Evolutionary conservation across 495 filamentous ascomycete species (phyloP).

Genomic region (Lindgomyces ingoldianus): DNA sequence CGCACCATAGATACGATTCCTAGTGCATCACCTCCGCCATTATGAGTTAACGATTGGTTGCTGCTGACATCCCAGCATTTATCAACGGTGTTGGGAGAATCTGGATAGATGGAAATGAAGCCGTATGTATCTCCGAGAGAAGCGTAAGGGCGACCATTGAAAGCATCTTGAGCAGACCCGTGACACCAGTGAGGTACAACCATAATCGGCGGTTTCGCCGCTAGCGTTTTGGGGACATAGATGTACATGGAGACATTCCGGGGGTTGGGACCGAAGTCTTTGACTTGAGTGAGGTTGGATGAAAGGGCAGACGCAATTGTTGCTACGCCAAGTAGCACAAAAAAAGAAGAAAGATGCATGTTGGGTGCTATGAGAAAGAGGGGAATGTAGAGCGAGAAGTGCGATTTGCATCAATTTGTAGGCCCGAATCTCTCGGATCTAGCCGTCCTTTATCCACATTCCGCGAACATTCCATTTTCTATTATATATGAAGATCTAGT

Average conservation of each 20-base stretch:
- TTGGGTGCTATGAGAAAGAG: not conserved
- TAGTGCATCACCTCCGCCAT: slow-evolving; percentile 53
- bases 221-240: slow-evolving; percentile 31
- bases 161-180: slow-evolving; percentile 30
- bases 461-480: not conserved
- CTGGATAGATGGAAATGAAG: slow-evolving; percentile 37
- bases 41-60: slow-evolving; percentile 51
- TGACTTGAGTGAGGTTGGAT: slow-evolving; percentile 30
- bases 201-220: slow-evolving; percentile 25
- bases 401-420: not conserved
- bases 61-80: slow-evolving; percentile 62
- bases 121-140: slow-evolving; percentile 27
- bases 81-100: slow-evolving; percentile 38
- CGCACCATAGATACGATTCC: slow-evolving; percentile 60
- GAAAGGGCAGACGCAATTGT: slow-evolving; percentile 8
- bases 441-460: not conserved
- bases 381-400: not conserved
- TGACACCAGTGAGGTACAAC: slow-evolving; percentile 38
- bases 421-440: not conserved
- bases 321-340: not conserved
- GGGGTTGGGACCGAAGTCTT: slow-evolving; percentile 33
- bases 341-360: not conserved
- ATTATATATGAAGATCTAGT: not conserved
- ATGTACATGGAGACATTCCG: slow-evolving; percentile 37
- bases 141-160: slow-evolving; percentile 29